These are phyloP conservation scores for Ilex asprella DNA, from an alignment of 257 asterid species.

Conservation along the genomic window DNA sequence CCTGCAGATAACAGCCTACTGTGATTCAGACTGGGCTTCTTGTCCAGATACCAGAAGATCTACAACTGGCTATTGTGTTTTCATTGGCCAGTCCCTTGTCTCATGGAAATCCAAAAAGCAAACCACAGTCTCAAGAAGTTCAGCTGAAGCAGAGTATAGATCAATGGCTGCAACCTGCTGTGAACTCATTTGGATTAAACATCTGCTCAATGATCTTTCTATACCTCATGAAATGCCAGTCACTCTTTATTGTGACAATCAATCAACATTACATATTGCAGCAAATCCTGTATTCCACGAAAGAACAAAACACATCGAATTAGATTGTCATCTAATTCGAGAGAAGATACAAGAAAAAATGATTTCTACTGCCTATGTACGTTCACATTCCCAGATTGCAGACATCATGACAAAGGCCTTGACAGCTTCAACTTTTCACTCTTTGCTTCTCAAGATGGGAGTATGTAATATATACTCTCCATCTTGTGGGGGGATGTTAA, in stretches of 20 bases:
- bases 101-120: no score
- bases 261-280: not conserved
- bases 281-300: not conserved
- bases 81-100: not conserved
- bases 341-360: no score
- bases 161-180: not conserved
- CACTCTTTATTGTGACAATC: not conserved
- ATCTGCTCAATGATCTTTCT: not conserved
- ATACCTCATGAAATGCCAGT: not conserved
- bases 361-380: no score
- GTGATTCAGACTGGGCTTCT: not conserved
- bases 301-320: no score
- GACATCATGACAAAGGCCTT: no score
- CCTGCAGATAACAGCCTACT: not conserved
- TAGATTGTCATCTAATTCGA: no score
- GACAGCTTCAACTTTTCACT: no score
- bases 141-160: not conserved
- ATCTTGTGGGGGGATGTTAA: no score
- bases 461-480: no score
- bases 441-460: no score
- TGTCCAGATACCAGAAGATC: not conserved
- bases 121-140: not conserved
- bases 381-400: no score
- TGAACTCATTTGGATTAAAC: not conserved
- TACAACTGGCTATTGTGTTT: not conserved